Base-by-base conservation (phyloP, 805 yeast species). In the Candida morakotiae region DNA sequence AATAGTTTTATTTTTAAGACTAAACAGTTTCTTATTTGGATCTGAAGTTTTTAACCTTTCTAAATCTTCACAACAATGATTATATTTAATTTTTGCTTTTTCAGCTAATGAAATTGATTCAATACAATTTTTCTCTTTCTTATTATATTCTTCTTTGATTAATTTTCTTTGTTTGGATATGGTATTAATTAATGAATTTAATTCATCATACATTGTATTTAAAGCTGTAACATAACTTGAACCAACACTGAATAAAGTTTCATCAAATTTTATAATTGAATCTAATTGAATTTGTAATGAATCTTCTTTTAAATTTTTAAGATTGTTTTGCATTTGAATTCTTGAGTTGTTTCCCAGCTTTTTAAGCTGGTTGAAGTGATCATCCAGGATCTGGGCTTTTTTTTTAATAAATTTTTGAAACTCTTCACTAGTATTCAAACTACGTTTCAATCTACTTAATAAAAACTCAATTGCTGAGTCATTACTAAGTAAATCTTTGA, bases 91-190 rank as follows among this genome's bases (percentile, higher is more conserved):
- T 58, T 84, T 86, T 11, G 97, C 94, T 73, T 91, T 91, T 46
- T 87, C 96, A 1, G 95, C 96, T 29, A 77, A 75, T 39, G 70
- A 67, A 34, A 88, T 89, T 5, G 96, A 79, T 40, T 93, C 98
- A 9, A 70, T 53, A 24, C 88, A 89, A 41, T 83, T 94, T 53
- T 84, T 87, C 54, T 93, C 98, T 48, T 81, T 76, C 34, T 85
- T 71, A 51, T 77, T 73, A 29, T 88, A 87, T 40, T 84, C 85
- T 33, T 93, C 98, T 57, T 93, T 93, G 37, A 80, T 64, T 23
- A 71, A 48, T 56, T 89, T 93, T 47, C 98, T 73, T 44, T 80
- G 67, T 42, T 83, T 76, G 9, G 85, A 71, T 45, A 88, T 78
- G 2, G 87, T 77, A 14, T 77, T 69, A 13, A 85, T 70, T 43